Conservation (phyloP, 495 filamentous ascomycete species). For the Glutinoglossum americanum region DNA sequence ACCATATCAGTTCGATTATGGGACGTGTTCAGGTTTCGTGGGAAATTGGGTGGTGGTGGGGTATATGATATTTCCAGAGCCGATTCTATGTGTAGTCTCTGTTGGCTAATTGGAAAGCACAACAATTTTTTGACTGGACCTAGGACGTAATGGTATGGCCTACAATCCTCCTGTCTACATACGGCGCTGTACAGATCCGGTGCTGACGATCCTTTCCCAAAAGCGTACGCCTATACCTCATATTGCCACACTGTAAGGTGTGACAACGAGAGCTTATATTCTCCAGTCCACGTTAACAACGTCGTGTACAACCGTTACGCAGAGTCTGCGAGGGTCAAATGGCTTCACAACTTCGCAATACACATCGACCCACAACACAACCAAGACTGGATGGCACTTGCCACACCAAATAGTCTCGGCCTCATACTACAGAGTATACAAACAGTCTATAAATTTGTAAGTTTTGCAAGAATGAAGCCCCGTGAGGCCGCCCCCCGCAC, state of each 20-base stretch:
- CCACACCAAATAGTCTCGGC: slow-evolving; percentile 41
- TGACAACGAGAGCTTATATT: neutral
- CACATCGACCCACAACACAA: slow-evolving; percentile 44
- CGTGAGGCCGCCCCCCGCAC: neutral
- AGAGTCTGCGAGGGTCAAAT: slow-evolving; percentile 67
- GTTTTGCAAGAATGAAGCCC: slow-evolving; percentile 8
- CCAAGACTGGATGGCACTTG: slow-evolving; percentile 47
- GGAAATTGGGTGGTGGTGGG: no score
- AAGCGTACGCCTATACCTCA: slow-evolving; percentile 10
- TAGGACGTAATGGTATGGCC: slow-evolving; percentile 37
- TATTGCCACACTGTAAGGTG: neutral
- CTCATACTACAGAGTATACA: slow-evolving; percentile 66
- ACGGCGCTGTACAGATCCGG: neutral
- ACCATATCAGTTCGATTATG: no score
- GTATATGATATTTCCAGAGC: neutral
- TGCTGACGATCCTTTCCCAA: neutral
- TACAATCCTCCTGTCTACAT: neutral
- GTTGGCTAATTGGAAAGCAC: neutral
- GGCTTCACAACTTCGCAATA: slow-evolving; percentile 53
- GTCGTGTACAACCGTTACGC: slow-evolving; percentile 68
- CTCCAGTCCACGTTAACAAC: slow-evolving; percentile 67
- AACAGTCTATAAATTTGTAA: slow-evolving; percentile 80
- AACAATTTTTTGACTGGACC: neutral
- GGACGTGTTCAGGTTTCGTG: neutral
- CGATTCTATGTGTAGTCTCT: neutral